These are phyloP conservation scores for Hyphodiscus sp. DNA, from an alignment of 2,329 filamentous ascomycete genomes.

Conservation along the genomic window DNA sequence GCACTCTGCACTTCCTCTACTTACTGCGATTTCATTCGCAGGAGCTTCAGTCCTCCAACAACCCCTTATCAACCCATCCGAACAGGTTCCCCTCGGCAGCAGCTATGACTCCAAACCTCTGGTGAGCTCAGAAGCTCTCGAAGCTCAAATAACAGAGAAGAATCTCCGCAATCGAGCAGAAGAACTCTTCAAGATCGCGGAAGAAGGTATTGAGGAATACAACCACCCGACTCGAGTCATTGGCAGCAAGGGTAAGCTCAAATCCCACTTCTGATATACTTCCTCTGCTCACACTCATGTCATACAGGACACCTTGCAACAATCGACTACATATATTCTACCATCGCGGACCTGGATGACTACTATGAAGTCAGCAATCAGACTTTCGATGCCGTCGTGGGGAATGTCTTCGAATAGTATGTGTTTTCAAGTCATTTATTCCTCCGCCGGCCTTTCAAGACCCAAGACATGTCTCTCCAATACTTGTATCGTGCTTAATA, in stretches of 20 bases:
- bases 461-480: too few species aligned
- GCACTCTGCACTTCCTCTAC: not conserved
- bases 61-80: conserved; percentile 11
- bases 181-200: conserved; percentile 55
- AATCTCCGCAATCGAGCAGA: conserved; percentile 54
- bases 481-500: too few species aligned
- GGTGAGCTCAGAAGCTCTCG: conserved; percentile 48
- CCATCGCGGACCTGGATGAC: conserved; percentile 46
- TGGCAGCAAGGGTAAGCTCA: conserved; percentile 50
- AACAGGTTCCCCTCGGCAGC: conserved; percentile 18
- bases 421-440: too few species aligned
- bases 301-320: conserved; percentile 55
- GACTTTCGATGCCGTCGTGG: conserved; percentile 55
- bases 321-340: conserved; percentile 53
- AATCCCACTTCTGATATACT: not conserved
- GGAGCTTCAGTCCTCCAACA: conserved; percentile 10
- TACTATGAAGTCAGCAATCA: conserved; percentile 61
- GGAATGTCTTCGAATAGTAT: conserved; percentile 48
- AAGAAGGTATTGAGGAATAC: conserved; percentile 52
- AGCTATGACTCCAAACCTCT: conserved; percentile 10
- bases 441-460: too few species aligned
- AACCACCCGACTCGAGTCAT: conserved; percentile 66
- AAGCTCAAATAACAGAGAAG: conserved; percentile 47
- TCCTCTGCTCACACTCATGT: conserved; percentile 14
- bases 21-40: not conserved